phyloP scores from a whole-genome alignment of 257 asterid genomes.

The Mentha longifolia region DNA sequence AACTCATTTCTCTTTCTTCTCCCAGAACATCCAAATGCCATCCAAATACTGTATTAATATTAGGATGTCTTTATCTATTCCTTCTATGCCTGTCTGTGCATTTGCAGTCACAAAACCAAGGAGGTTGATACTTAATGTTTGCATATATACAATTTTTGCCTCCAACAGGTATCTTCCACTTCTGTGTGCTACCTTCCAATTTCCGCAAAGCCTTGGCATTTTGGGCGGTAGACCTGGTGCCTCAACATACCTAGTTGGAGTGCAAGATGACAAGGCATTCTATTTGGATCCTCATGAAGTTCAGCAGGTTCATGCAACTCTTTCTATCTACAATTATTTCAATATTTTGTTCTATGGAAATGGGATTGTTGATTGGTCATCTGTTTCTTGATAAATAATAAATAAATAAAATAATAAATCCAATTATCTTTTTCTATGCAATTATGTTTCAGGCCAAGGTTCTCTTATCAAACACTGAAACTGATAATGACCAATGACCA shows the following conservation, averaged over 20 bases:
- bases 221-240: slow-evolving; percentile 98
- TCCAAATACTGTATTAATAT: not conserved
- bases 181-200: slow-evolving; percentile 77
- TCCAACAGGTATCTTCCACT: slow-evolving; percentile 81
- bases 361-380: too few relatives aligned
- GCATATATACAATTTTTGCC: not conserved
- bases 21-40: not conserved
- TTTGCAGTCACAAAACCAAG: slow-evolving; percentile 20
- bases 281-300: slow-evolving; percentile 98
- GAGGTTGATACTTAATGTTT: not conserved
- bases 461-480: too few relatives aligned
- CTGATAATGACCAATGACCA: too few relatives aligned
- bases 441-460: too few relatives aligned
- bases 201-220: slow-evolving; percentile 96
- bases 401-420: too few relatives aligned
- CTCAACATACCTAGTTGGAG: slow-evolving; percentile 92
- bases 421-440: too few relatives aligned
- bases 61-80: not conserved
- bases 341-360: slow-evolving; percentile 25
- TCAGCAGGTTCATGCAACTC: slow-evolving; percentile 72
- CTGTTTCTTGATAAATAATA: too few relatives aligned
- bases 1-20: not conserved
- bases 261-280: slow-evolving; percentile 92
- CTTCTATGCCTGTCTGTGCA: slow-evolving; percentile 15
- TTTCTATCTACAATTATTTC: slow-evolving; percentile 8